Base-by-base conservation (phyloP, 2,329 filamentous ascomycete species). In the Exophiala dermatitidis region DNA sequence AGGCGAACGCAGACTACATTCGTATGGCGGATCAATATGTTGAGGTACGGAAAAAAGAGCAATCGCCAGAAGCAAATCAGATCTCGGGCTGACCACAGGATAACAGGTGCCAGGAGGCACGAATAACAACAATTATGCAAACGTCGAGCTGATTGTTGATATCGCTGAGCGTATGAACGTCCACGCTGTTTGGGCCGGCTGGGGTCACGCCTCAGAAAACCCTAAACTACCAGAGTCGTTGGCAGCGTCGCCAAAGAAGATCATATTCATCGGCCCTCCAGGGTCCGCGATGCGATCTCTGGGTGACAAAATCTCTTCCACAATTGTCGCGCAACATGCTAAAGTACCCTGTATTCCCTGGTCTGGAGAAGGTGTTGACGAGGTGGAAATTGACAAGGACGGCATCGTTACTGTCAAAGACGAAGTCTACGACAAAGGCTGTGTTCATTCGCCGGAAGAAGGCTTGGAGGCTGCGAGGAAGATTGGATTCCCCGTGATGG, bases 51-150 rank as follows among this genome's bases (percentile, higher is more conserved):
- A 48, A 33, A 36, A 30, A 28, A 38, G n/a, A 54, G 45, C n/a
- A 7, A 47, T 8, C 7, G 8, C 38, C 46, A 33, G 6, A 54
- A 50, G 30, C 30, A 41, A 29, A 12, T 34, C 34, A 7, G 33
- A 37, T 26, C 31, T 46, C 32, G 10, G 45, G 46, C 52, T 53
- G 55, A 56, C 48, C 48, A 28, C 19, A 34, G 32, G 38, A 9
- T 36, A 42, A 58, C 65, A 80, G 78, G 91, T 98, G 58, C 93
- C 93, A 33, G 93, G 93, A 68, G 93, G 93, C 68, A 98, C 93
- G 59, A 98, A 98, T 78, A 98, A 98, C 81, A 95, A 98, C 84
- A 98, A 98, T 75, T 98, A 98, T 74, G 93, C 93, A 75, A 98
- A 98, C 71, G 93, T 98, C 56, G 93, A 98, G 77, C 80, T 98